Conservation (phyloP, 495 filamentous ascomycete genomes). For the Stereocaulon alpinum region DNA sequence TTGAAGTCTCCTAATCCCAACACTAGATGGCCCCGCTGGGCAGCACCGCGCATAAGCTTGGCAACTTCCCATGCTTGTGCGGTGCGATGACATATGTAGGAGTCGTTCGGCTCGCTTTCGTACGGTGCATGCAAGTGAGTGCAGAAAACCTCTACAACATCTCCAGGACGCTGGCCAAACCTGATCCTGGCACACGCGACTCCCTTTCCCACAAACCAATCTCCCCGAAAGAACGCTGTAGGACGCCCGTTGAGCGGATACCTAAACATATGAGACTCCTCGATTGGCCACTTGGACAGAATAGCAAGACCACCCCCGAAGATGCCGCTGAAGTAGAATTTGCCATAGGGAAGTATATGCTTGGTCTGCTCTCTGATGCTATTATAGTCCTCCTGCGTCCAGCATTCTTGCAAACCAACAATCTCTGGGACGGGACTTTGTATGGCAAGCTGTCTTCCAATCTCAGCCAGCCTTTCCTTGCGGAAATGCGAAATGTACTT, state of each 20-base stretch:
- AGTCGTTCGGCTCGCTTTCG: constrained; percentile 66
- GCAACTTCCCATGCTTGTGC: constrained; percentile 97
- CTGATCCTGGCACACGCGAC: constrained; percentile 77
- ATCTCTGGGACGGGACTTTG: constrained; percentile 66
- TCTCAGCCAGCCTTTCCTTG: constrained; percentile 68
- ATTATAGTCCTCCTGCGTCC: constrained; percentile 82
- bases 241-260: constrained; percentile 94
- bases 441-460: constrained; percentile 62
- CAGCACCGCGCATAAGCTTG: constrained; percentile 77
- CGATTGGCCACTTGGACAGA: constrained; percentile 93
- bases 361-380: constrained; percentile 65
- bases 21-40: constrained; percentile 74
- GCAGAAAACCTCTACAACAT: constrained; percentile 85
- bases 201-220: constrained; percentile 81
- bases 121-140: constrained; percentile 93
- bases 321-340: constrained; percentile 84
- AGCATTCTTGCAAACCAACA: constrained; percentile 92
- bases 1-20: constrained; percentile 90
- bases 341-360: constrained; percentile 78
- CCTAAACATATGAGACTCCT: constrained; percentile 71
- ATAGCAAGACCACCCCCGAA: constrained; percentile 88
- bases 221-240: constrained; percentile 84
- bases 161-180: constrained; percentile 52
- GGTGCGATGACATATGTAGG: constrained; percentile 79
- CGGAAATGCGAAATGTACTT: constrained; percentile 77